phyloP scores from a whole-genome alignment of 2,329 filamentous ascomycete species.

The Bretziella fagacearum region DNA sequence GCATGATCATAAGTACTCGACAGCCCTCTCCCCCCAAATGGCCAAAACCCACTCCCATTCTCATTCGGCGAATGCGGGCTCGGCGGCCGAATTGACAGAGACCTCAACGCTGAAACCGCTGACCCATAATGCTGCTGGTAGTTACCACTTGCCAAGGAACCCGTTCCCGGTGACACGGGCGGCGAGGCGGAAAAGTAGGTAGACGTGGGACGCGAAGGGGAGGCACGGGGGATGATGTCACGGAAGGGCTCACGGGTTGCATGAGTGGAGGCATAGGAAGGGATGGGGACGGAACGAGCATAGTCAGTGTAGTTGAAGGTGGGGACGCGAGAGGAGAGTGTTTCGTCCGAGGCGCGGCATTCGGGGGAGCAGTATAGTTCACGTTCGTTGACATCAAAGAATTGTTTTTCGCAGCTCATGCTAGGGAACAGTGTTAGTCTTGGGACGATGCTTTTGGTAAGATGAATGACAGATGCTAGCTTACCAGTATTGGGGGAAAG shows the following conservation, averaged over 20 bases:
- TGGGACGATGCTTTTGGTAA: neutral
- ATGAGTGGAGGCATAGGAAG: constrained; percentile 18
- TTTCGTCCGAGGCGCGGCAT: constrained; percentile 37
- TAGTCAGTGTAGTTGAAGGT: constrained; percentile 19
- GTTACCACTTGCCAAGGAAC: no score
- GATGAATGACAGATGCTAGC: constrained; percentile 20
- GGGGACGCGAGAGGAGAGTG: constrained; percentile 20
- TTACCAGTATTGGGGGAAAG: constrained; percentile 49
- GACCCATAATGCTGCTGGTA: no score
- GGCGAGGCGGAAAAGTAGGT: constrained; percentile 36
- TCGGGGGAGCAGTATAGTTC: constrained; percentile 48
- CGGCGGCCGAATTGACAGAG: no score
- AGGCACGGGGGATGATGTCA: constrained; percentile 47
- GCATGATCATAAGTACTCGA: no score
- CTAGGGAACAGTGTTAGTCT: constrained; percentile 22
- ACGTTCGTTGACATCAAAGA: constrained; percentile 39
- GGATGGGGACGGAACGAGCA: constrained; percentile 19
- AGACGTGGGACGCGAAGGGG: constrained; percentile 42
- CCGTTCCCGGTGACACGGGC: no score
- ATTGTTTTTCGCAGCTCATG: constrained; percentile 52
- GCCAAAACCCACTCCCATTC: no score
- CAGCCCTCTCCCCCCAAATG: no score
- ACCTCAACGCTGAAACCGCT: no score
- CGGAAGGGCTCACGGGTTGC: constrained; percentile 28
- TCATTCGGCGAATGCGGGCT: no score